A percentile compares a stretch with the other conserved stretches of the same genome.
phyloP scores from a whole-genome alignment of 495 filamentous ascomycete genomes.

The Penicillium bovifimosum region DNA sequence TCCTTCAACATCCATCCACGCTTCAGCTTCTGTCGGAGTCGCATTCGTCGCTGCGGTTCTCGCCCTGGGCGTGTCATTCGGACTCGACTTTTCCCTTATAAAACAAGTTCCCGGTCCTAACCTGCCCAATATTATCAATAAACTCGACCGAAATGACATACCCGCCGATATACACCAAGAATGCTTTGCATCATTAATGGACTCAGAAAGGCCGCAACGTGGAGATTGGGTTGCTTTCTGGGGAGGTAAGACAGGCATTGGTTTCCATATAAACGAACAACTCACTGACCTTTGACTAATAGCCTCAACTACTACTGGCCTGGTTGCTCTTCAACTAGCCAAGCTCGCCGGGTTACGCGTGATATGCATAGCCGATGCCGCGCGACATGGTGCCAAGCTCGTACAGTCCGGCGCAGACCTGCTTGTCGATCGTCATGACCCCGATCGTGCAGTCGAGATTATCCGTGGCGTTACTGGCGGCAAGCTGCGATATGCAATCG shows the following conservation, averaged over 20 bases:
- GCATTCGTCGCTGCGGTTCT: conserved; percentile 57
- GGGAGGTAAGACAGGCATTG: conserved; percentile 47
- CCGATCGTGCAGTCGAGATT: conserved; percentile 54
- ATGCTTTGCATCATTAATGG: conserved; percentile 41
- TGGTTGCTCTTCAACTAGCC: conserved; percentile 54
- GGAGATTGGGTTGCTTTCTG: conserved; percentile 66
- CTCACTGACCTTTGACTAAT: not conserved
- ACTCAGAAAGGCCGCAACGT: conserved; percentile 37
- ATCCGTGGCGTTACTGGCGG: conserved; percentile 48
- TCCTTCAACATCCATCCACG: conserved; percentile 36
- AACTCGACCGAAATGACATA: conserved; percentile 33
- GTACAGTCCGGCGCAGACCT: conserved; percentile 49
- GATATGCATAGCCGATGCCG: conserved; percentile 55
- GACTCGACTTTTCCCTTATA: conserved; percentile 48
- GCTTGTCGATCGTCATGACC: conserved; percentile 57
- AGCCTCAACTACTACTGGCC: conserved; percentile 58
- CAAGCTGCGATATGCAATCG: conserved; percentile 56
- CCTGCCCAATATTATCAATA: conserved; percentile 38
- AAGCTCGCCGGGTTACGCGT: conserved; percentile 53
- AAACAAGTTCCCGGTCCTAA: conserved; percentile 45
- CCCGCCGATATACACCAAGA: conserved; percentile 51
- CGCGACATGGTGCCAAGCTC: conserved; percentile 53
- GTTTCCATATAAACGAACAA: not conserved
- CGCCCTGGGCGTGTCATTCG: conserved; percentile 56
- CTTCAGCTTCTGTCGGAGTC: conserved; percentile 56